Conservation (phyloP, 2,329 filamentous ascomycete species). For the Penicillium sp. region DNA sequence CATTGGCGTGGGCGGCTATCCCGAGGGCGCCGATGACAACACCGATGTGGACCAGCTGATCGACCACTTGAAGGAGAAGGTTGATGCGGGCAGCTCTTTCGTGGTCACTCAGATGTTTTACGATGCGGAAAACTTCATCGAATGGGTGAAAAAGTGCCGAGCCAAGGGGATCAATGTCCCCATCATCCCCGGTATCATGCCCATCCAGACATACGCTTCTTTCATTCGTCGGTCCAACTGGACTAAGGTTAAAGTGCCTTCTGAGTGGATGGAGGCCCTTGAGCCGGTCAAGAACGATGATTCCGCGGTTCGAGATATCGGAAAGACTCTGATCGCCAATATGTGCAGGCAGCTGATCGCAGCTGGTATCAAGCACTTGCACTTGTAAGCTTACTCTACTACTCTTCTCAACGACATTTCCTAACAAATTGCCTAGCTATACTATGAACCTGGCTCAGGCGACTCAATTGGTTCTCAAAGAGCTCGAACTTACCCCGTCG, state of each 20-base stretch:
- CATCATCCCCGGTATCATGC: slow-evolving; percentile 82
- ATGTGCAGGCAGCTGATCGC: slow-evolving; percentile 81
- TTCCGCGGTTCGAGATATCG: slow-evolving; percentile 78
- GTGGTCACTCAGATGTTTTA: slow-evolving; percentile 99
- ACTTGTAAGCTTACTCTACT: slow-evolving; percentile 54
- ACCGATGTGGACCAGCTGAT: slow-evolving; percentile 75
- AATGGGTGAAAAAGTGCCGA: slow-evolving; percentile 79
- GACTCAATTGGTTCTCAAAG: slow-evolving; percentile 86
- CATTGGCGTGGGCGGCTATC: slow-evolving; percentile 93
- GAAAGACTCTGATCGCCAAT: slow-evolving; percentile 74
- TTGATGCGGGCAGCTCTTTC: slow-evolving; percentile 85
- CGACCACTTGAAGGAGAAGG: slow-evolving; percentile 91
- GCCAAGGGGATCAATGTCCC: slow-evolving; percentile 74
- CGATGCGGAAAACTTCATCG: slow-evolving; percentile 86
- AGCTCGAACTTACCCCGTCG: slow-evolving; percentile 72
- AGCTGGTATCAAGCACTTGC: slow-evolving; percentile 74
- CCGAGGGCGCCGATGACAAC: slow-evolving; percentile 90
- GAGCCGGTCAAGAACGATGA: slow-evolving; percentile 97
- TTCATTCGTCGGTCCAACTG: slow-evolving; percentile 85
- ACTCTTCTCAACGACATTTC: background rate
- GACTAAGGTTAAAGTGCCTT: slow-evolving; percentile 76
- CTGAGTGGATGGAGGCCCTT: slow-evolving; percentile 68
- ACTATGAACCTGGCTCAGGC: slow-evolving; percentile 98
- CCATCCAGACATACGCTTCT: slow-evolving; percentile 87
- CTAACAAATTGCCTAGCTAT: slow-evolving; percentile 48